phyloP scores from a whole-genome alignment of 2,329 filamentous ascomycete species.

The Hymenoscyphus scutula region DNA sequence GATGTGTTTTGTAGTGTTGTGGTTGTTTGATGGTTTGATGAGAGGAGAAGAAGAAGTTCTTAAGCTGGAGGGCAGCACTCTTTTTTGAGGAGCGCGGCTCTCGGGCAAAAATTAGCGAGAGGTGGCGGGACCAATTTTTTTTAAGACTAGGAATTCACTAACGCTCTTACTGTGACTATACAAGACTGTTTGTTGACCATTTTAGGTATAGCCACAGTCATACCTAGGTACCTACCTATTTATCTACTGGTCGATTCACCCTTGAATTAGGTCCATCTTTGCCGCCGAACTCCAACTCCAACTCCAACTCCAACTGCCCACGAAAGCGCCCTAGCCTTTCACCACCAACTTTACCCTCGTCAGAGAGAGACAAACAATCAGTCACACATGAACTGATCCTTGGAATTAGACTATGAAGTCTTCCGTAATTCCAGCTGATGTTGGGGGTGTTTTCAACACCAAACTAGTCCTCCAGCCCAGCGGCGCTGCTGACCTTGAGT shows the following conservation, averaged over 20 bases:
- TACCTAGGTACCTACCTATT: too few species aligned
- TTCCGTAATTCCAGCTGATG: conserved; percentile 19
- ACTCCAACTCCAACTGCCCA: not conserved
- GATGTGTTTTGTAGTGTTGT: conserved; percentile 20
- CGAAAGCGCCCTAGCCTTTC: not conserved
- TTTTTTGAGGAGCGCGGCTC: conserved; percentile 15
- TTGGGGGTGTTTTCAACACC: conserved; percentile 10
- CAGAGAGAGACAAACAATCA: not conserved
- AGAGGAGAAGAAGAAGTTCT: conserved; percentile 7
- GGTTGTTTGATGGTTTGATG: conserved; percentile 23
- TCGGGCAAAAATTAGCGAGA: not conserved
- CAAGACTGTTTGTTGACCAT: not conserved
- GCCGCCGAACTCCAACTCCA: not conserved
- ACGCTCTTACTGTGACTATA: not conserved
- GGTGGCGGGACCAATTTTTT: not conserved
- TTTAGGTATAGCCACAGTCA: not conserved
- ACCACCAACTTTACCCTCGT: not conserved
- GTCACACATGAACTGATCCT: not conserved
- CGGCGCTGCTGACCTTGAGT: conserved; percentile 21
- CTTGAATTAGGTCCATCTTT: not conserved
- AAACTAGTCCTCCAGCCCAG: conserved; percentile 20
- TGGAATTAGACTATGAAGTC: conserved; percentile 8
- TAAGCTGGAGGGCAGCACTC: conserved; percentile 13
- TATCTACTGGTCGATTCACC: not conserved
- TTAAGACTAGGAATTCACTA: not conserved